Percentiles rank a stretch among this genome's conserved stretches.
Evolutionary conservation across 495 filamentous ascomycete genomes (phyloP).

Genomic region (Cairneyella variabilis): DNA sequence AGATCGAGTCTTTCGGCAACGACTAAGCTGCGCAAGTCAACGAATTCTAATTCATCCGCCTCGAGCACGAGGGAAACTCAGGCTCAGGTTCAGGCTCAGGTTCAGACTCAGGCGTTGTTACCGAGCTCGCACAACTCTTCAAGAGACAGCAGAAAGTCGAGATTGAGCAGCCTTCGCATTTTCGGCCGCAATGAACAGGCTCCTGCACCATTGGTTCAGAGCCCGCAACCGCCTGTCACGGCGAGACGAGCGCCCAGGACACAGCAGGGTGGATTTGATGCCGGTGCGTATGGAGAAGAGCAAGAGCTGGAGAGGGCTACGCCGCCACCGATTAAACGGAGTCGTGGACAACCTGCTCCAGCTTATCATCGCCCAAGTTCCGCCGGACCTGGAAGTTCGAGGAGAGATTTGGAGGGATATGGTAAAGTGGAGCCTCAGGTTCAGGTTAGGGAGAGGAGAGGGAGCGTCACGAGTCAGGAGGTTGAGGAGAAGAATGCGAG

Average conservation of each 20-base stretch:
- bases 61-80: no score
- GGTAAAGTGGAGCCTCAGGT: not conserved
- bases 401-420: not conserved
- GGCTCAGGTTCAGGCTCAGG: no score
- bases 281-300: not conserved
- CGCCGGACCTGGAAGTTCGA: constrained; percentile 9
- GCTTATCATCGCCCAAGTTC: constrained; percentile 11
- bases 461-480: not conserved
- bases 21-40: not conserved
- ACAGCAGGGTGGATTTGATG: not conserved
- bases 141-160: not conserved
- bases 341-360: not conserved
- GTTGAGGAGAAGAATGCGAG: not conserved
- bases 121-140: no score
- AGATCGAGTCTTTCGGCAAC: not conserved
- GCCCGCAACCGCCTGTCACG: not conserved
- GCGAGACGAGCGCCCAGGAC: no score
- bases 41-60: not conserved
- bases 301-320: constrained; percentile 19
- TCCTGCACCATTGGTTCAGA: not conserved
- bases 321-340: constrained; percentile 23
- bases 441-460: not conserved
- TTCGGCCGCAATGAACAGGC: not conserved
- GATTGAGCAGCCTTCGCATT: not conserved
- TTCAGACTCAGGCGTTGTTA: no score